Evolutionary conservation across 768 basidiomycete species (phyloP).

Genomic region (Suillus americanus): DNA sequence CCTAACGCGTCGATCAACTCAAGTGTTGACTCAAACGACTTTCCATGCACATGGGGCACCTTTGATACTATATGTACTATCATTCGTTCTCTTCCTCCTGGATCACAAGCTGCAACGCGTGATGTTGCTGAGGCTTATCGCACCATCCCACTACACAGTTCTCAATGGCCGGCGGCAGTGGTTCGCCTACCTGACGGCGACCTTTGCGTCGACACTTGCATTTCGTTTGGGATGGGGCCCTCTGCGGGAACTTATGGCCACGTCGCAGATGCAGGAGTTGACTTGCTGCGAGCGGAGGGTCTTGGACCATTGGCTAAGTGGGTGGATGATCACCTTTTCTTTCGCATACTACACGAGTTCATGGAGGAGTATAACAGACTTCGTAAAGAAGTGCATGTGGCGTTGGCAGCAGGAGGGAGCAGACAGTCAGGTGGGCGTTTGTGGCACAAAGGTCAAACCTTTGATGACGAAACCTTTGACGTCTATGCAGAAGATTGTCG

Average conservation of each 20-base stretch:
- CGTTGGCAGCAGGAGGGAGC: too few relatives aligned
- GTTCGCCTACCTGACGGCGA: neutral
- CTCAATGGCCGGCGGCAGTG: conserved; percentile 21
- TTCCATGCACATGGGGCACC: conserved; percentile 46
- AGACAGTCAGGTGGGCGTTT: too few relatives aligned
- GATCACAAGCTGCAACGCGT: conserved; percentile 28
- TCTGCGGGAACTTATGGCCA: neutral
- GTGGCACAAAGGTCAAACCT: too few relatives aligned
- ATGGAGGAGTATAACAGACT: too few relatives aligned
- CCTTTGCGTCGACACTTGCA: neutral
- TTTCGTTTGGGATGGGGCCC: neutral
- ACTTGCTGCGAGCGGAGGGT: neutral
- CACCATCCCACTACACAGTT: conserved; percentile 20
- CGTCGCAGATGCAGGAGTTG: conserved; percentile 1
- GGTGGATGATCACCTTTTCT: too few relatives aligned
- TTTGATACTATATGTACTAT: conserved; percentile 31
- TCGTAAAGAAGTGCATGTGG: too few relatives aligned
- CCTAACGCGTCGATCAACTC: neutral
- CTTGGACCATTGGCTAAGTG: too few relatives aligned
- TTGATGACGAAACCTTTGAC: too few relatives aligned
- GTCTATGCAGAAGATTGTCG: too few relatives aligned
- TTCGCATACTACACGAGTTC: too few relatives aligned
- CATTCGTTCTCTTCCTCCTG: conserved; percentile 26
- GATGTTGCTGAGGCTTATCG: conserved; percentile 28
- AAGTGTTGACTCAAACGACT: neutral